Evolutionary conservation across 2,329 filamentous ascomycete species (phyloP).

Genomic region (Monilinia polystroma): DNA sequence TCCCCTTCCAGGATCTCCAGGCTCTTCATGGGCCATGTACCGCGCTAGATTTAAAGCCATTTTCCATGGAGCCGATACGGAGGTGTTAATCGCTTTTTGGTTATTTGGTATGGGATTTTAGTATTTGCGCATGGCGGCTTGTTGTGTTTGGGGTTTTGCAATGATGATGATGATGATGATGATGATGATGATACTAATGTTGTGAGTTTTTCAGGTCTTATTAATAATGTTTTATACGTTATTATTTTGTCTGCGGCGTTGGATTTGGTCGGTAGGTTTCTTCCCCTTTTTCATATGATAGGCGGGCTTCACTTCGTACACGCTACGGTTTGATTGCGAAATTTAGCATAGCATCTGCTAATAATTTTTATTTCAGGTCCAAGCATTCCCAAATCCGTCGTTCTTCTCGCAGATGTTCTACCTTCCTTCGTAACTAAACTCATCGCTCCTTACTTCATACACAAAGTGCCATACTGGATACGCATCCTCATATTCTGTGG

Average conservation of each 20-base stretch:
- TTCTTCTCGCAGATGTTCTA: constrained; percentile 88
- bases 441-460: constrained; percentile 89
- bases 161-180: too few relatives aligned
- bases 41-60: constrained; percentile 61
- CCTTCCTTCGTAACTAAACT: constrained; percentile 89
- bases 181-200: not conserved
- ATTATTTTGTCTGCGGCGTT: constrained; percentile 94
- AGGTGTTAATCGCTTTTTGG: constrained; percentile 84
- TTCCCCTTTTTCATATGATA: not conserved
- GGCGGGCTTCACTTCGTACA: not conserved
- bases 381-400: constrained; percentile 80
- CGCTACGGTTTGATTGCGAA: not conserved
- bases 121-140: not conserved
- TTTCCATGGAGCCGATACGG: constrained; percentile 65
- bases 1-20: constrained; percentile 57
- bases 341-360: not conserved
- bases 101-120: constrained; percentile 69
- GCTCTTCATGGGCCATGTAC: constrained; percentile 73
- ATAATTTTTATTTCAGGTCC: constrained; percentile 48
- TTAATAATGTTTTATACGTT: constrained; percentile 98
- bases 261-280: constrained; percentile 69
- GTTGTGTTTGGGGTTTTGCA: not conserved
- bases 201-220: constrained; percentile 60
- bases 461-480: constrained; percentile 74
- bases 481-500: constrained; percentile 73